Evolutionary conservation across 2,329 filamentous ascomycete genomes (phyloP).

Genomic region (Phaeosphaeria sp.): DNA sequence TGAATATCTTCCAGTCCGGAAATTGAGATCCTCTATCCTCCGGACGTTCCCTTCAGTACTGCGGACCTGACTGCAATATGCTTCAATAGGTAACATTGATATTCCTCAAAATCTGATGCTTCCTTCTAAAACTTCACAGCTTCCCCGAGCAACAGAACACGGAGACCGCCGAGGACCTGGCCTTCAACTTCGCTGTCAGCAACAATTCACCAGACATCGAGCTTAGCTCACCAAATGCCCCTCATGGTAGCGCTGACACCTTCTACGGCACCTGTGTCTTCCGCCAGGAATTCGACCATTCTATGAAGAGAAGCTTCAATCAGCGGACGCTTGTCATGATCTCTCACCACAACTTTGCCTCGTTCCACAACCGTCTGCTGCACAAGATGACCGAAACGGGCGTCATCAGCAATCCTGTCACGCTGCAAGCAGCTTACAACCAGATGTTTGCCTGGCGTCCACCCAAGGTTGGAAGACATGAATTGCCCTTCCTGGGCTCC

Average conservation of each 20-base stretch:
- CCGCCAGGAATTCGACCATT: constrained; percentile 50
- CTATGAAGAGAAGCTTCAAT: constrained; percentile 53
- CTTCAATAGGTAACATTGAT: constrained; percentile 47
- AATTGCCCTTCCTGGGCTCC: constrained; percentile 50
- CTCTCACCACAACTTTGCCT: constrained; percentile 50
- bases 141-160: constrained; percentile 53
- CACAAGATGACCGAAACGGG: constrained; percentile 46
- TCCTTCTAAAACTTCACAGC: constrained; percentile 29
- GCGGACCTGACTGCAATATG: constrained; percentile 51
- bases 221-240: constrained; percentile 46
- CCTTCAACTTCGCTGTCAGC: constrained; percentile 50
- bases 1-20: constrained; percentile 43
- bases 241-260: constrained; percentile 47
- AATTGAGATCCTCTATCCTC: constrained; percentile 51
- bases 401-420: constrained; percentile 48
- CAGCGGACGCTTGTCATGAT: constrained; percentile 50
- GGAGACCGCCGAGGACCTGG: constrained; percentile 47
- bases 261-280: constrained; percentile 50
- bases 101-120: neutral
- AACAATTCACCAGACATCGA: constrained; percentile 65
- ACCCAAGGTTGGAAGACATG: constrained; percentile 46
- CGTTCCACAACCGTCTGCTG: constrained; percentile 46
- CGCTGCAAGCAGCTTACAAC: constrained; percentile 46
- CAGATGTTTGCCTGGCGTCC: constrained; percentile 48
- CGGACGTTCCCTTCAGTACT: constrained; percentile 46